These are phyloP conservation scores for Cystofilobasidium ferigula DNA, from an alignment of 768 basidiomycete species.

Conservation along the genomic window DNA sequence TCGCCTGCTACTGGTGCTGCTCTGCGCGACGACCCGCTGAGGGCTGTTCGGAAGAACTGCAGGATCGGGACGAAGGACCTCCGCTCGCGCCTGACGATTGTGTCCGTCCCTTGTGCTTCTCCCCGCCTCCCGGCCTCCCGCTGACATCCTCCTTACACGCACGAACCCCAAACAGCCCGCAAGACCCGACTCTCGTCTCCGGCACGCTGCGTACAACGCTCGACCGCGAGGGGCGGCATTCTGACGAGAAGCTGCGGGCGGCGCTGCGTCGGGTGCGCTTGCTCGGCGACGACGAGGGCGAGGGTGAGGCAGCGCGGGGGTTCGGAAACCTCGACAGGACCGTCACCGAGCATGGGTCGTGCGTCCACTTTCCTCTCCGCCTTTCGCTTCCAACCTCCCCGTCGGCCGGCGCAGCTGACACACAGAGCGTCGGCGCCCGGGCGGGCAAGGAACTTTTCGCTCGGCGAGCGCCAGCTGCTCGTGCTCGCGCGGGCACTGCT, in stretches of 20 bases:
- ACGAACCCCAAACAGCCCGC: slow-evolving; percentile 25
- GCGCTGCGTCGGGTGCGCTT: slow-evolving; percentile 35
- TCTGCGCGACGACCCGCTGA: slow-evolving; percentile 19
- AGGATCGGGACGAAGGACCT: slow-evolving; percentile 26
- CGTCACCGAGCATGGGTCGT: slow-evolving; percentile 27
- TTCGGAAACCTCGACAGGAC: slow-evolving; percentile 26
- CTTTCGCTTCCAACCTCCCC: not conserved
- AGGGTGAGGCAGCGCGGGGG: slow-evolving; percentile 11
- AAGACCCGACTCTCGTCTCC: slow-evolving; percentile 35
- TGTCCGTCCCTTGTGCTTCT: slow-evolving; percentile 14
- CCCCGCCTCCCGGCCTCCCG: not conserved
- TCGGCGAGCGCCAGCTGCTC: slow-evolving; percentile 38
- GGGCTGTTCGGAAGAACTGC: too few relatives aligned
- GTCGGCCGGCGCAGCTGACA: too few relatives aligned
- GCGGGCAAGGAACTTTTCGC: slow-evolving; percentile 33
- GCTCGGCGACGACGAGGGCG: slow-evolving; percentile 18
- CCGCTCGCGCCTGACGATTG: slow-evolving; percentile 34
- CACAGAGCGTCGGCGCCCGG: too few relatives aligned
- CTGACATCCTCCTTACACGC: not conserved
- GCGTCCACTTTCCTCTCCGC: not conserved
- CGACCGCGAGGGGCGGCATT: slow-evolving; percentile 32
- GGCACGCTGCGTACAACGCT: slow-evolving; percentile 36
- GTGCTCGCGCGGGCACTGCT: slow-evolving; percentile 35
- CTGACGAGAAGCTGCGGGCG: slow-evolving; percentile 30
- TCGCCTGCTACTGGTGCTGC: not conserved